phyloP scores from a whole-genome alignment of 768 basidiomycete species.

The Termitomyces sp. region DNA sequence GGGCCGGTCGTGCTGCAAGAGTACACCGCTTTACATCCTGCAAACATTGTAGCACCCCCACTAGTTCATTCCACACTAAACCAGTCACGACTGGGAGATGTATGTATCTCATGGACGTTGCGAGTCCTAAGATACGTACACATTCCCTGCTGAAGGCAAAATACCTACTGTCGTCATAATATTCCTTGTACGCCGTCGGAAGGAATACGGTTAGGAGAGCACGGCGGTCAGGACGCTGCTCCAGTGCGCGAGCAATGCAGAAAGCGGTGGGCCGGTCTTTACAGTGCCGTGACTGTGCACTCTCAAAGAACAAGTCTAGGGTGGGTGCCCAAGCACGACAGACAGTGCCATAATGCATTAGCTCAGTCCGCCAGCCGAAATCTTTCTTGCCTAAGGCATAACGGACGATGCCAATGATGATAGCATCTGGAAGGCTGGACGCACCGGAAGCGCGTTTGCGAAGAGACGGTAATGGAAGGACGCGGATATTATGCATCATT shows the following conservation, averaged over 20 bases:
- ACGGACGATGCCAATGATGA: neutral
- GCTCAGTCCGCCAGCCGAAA: constrained; percentile 1
- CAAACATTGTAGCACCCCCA: neutral
- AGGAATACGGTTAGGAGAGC: neutral
- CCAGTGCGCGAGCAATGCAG: neutral
- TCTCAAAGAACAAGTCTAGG: constrained; percentile 3
- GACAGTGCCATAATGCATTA: constrained; percentile 1
- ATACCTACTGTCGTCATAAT: neutral
- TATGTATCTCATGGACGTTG: neutral
- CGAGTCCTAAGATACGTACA: neutral
- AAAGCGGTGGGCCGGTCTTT: neutral
- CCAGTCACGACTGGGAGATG: neutral
- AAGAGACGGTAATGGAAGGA: neutral
- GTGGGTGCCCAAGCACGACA: constrained; percentile 1
- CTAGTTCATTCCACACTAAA: neutral
- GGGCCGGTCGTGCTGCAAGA: neutral
- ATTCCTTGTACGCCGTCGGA: neutral
- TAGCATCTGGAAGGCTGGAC: neutral
- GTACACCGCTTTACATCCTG: neutral
- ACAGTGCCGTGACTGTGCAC: neutral
- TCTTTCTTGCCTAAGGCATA: neutral
- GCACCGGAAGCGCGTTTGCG: neutral
- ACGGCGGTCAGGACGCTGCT: neutral
- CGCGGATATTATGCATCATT: neutral
- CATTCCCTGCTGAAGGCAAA: neutral